Evolutionary conservation across 1,284 basidiomycete species (phyloP).

Genomic region (Ustilago cynodontis): DNA sequence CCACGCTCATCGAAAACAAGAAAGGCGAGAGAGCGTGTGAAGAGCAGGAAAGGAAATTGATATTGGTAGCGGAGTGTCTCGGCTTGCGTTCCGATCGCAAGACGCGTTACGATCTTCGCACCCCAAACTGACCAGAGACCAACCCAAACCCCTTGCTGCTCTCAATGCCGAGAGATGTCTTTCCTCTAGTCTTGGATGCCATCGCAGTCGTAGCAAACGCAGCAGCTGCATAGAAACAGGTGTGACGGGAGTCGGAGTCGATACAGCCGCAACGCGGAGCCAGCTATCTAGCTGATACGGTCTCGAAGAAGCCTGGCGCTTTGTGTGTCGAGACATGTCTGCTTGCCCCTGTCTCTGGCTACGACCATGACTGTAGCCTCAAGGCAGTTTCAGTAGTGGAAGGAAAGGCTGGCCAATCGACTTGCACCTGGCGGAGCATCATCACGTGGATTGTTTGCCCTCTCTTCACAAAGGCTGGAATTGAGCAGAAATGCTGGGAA

Average conservation of each 20-base stretch:
- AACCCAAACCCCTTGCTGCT: neutral
- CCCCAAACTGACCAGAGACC: neutral
- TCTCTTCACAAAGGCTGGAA: neutral
- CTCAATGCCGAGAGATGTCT: neutral
- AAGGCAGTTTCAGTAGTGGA: neutral
- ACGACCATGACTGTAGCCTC: neutral
- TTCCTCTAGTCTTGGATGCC: too few species aligned
- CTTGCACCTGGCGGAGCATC: neutral
- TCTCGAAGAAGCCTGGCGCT: too few species aligned
- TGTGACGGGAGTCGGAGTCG: too few species aligned
- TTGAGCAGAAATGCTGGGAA: neutral
- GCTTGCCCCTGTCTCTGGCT: neutral
- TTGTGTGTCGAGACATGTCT: neutral
- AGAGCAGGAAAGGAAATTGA: neutral
- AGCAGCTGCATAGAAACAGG: too few species aligned
- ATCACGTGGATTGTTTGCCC: neutral
- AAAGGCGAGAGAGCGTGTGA: neutral
- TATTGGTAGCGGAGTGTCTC: neutral
- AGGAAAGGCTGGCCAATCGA: neutral
- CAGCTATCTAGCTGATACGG: too few species aligned
- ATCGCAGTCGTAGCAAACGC: too few species aligned
- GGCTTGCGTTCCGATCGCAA: slow-evolving; percentile 5
- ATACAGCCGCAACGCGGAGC: neutral
- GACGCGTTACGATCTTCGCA: neutral
- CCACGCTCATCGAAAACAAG: neutral